Evolutionary conservation across 805 yeast species (phyloP), one percentile per base, ranked within the genome.

Genomic region (Wickerhamomyces pijperi): DNA sequence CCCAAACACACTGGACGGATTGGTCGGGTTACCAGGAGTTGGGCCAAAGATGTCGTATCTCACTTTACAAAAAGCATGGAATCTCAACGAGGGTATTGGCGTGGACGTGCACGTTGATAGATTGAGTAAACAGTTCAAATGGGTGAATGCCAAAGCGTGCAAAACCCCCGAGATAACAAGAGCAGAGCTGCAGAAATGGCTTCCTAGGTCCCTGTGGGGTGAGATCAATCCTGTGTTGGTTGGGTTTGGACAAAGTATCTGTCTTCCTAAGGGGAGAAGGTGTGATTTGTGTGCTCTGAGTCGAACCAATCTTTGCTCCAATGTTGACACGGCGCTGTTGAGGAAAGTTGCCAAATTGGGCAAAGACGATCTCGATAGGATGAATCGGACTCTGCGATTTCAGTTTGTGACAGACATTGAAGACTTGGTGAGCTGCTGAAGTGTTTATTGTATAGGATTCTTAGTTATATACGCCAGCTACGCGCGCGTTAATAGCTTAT

Each of bases 11-110:
- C 67, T 82, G 8, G 76, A 70, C 6, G 88, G 79, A 1, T 66
- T 88, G 38, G 66, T 72, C 5, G 58, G 70, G 0, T 61, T 88
- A 25, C 96, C 96, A 0, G 97, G 97, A 0, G 94, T 88, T 3
- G 97, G 97, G 0, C 95, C 95, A 8, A 88, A 88, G 56, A 88
- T 88, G 97, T 95, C 94, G 0, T 82, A 73, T 54, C 60, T 88
- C 32, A 67, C 88, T 2, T 62, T 86, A 42, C 95, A 86, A 50
- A 72, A 75, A 32, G 95, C 92, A 0, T 87, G 96, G 96, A 63
- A 67, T 33, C 63, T 78, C 42, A 77, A 69, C 39, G 63, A 66
- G 13, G 97, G 97, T 0, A 84, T 88, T n/a, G 96, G 97, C 8
- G 96, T 88, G 11, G 97, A 88, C 55, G 88, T 85, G 3, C 97